Percentiles rank a stretch among this genome's conserved stretches.
phyloP scores from a whole-genome alignment of 768 basidiomycete species.

The Boletus reticulatus region DNA sequence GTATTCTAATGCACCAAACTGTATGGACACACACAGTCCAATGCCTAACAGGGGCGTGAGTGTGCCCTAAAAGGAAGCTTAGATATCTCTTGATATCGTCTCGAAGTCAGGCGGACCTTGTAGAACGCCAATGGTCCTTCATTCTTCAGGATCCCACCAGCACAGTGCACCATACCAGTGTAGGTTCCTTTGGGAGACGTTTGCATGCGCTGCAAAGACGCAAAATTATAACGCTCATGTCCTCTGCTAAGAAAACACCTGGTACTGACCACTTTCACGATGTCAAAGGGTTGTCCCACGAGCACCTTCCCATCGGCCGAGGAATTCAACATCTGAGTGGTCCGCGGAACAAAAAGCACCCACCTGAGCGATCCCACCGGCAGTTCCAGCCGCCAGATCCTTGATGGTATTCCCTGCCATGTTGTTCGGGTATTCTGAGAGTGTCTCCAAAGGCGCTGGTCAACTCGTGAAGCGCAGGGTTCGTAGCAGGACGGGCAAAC shows the following conservation, averaged over 20 bases:
- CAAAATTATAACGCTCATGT: constrained; percentile 8
- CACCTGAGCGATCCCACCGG: constrained; percentile 89
- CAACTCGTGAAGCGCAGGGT: neutral
- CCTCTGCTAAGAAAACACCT: neutral
- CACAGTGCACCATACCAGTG: constrained; percentile 83
- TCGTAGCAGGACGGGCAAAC: constrained; percentile 4
- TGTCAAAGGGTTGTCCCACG: constrained; percentile 94
- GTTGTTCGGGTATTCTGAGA: constrained; percentile 10
- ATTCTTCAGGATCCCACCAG: constrained; percentile 83
- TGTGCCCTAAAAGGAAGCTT: constrained; percentile 60
- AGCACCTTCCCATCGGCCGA: constrained; percentile 53
- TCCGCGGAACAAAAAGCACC: constrained; percentile 1
- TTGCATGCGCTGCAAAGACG: constrained; percentile 76
- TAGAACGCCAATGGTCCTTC: constrained; percentile 95
- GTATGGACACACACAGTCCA: constrained; percentile 93
- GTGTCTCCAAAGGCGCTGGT: neutral
- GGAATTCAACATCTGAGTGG: neutral
- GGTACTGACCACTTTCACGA: constrained; percentile 87
- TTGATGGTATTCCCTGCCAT: constrained; percentile 62
- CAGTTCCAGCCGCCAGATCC: constrained; percentile 87
- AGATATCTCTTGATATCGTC: neutral
- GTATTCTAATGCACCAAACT: constrained; percentile 88
- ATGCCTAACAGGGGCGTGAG: constrained; percentile 89
- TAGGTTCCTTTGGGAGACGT: constrained; percentile 90
- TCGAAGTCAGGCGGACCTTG: constrained; percentile 55